Evolutionary conservation across 148 eudicot genomes (phyloP).

Genomic region (Chenopodium formosanum): DNA sequence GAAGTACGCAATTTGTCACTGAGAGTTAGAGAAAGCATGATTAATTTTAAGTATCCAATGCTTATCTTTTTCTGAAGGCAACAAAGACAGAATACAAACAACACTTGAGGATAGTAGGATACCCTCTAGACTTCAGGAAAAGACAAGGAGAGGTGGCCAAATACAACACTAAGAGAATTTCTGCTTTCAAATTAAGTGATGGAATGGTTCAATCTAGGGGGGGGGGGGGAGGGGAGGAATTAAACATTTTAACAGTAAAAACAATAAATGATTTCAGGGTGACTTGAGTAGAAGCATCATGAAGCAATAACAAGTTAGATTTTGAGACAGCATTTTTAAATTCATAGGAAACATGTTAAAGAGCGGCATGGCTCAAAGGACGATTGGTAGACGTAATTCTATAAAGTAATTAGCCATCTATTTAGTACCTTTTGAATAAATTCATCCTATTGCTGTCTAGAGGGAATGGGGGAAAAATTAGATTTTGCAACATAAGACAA

Average conservation of each 20-base stretch:
- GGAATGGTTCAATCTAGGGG: not conserved
- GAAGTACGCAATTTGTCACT: slow-evolving; percentile 85
- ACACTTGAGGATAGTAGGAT: not conserved
- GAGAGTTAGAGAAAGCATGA: slow-evolving; percentile 8
- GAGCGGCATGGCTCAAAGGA: not conserved
- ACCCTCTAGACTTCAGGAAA: not conserved
- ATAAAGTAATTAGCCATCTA: not conserved
- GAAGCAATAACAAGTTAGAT: not conserved
- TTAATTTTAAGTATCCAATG: not conserved
- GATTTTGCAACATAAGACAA: not conserved
- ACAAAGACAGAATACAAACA: not conserved
- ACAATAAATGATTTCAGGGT: not conserved
- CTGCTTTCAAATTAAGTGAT: not conserved
- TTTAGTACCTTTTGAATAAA: not conserved
- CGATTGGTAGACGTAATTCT: not conserved
- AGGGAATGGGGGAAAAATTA: not conserved
- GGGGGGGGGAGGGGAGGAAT: too few relatives aligned
- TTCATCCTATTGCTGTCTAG: not conserved
- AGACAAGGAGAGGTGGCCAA: not conserved
- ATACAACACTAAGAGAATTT: not conserved
- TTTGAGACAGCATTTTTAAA: not conserved
- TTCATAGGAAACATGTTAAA: not conserved
- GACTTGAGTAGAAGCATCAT: not conserved
- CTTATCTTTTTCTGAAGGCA: not conserved
- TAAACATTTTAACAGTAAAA: not conserved